phyloP scores from a whole-genome alignment of 164 flowering plant species.

The Tinospora cordifolia region DNA sequence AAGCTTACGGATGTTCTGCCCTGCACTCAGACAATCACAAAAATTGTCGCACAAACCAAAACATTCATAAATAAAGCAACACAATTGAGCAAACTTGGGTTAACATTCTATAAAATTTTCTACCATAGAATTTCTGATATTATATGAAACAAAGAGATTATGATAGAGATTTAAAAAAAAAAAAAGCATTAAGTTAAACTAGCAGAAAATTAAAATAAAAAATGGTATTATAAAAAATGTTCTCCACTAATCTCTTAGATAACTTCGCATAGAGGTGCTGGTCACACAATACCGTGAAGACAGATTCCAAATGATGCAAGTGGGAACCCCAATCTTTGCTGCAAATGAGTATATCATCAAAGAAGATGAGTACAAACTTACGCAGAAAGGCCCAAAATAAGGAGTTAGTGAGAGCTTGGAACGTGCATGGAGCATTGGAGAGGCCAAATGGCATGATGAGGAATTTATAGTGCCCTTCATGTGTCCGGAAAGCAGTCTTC shows the following conservation, averaged over 20 bases:
- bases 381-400: background rate
- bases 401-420: background rate
- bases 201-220: no score
- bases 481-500: background rate
- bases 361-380: background rate
- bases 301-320: no score
- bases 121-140: background rate
- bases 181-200: no score
- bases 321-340: no score
- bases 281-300: no score
- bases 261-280: no score
- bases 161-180: background rate
- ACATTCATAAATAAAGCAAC: background rate
- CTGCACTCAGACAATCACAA: constrained; percentile 11
- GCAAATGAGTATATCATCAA: background rate
- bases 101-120: background rate
- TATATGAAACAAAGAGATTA: background rate
- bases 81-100: background rate
- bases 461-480: background rate
- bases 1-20: constrained; percentile 32
- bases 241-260: no score
- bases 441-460: no score
- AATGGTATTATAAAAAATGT: no score
- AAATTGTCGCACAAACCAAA: background rate
- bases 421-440: no score